Conservation (phyloP, 805 yeast species). For the Ogataea siamensis region DNA sequence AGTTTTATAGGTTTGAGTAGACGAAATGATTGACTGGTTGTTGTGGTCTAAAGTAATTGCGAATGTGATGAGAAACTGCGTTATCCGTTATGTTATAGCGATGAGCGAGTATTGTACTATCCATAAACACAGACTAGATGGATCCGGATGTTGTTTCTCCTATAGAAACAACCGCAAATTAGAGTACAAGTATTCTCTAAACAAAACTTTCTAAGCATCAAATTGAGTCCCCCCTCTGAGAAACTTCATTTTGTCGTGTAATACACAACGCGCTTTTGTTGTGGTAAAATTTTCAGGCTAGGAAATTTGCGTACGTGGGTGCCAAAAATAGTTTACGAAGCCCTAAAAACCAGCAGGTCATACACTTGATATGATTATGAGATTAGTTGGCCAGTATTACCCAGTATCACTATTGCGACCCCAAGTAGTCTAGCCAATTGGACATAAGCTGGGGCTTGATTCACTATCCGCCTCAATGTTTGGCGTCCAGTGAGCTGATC, state of each 20-base stretch:
- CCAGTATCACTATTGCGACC: no score
- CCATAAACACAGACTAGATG: background rate
- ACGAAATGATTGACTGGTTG: no score
- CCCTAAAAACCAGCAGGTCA: no score
- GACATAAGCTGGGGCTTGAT: no score
- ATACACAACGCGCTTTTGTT: slow-evolving; percentile 1
- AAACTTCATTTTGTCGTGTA: slow-evolving; percentile 5
- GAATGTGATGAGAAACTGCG: no score
- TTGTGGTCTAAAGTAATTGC: background rate
- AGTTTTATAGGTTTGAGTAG: no score
- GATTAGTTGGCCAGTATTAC: no score
- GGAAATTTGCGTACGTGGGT: background rate
- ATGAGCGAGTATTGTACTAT: no score
- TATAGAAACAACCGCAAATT: slow-evolving; percentile 3
- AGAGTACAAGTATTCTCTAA: slow-evolving; percentile 6
- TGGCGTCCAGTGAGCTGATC: background rate
- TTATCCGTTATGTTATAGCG: no score
- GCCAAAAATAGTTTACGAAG: slow-evolving; percentile 8
- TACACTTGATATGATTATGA: no score
- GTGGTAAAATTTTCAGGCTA: slow-evolving; percentile 2
- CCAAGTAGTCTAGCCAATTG: no score
- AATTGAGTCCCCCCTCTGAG: slow-evolving; percentile 4
- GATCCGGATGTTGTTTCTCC: background rate
- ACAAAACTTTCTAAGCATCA: slow-evolving; percentile 2
- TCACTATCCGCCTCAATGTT: background rate